phyloP scores from a whole-genome alignment of 2,329 filamentous ascomycete species.

The Byssothecium circinans region DNA sequence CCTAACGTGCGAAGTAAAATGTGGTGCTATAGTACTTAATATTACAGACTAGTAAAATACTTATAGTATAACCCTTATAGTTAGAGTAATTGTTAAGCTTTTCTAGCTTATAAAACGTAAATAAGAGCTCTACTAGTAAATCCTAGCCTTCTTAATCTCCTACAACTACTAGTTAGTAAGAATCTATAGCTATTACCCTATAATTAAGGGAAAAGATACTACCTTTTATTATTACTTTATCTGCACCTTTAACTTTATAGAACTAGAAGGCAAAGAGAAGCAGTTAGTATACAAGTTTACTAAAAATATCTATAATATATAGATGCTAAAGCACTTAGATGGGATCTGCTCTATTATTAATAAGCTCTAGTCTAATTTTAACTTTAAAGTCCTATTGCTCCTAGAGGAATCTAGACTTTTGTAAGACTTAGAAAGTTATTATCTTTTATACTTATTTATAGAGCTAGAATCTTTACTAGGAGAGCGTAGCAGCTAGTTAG shows the following conservation, averaged over 20 bases:
- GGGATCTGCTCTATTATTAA: slow-evolving; percentile 15
- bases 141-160: slow-evolving; percentile 20
- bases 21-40: slow-evolving; percentile 38
- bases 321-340: slow-evolving; percentile 10
- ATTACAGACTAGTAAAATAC: slow-evolving; percentile 31
- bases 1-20: slow-evolving; percentile 54
- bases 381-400: slow-evolving; percentile 5
- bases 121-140: slow-evolving; percentile 20
- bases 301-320: slow-evolving; percentile 16
- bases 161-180: slow-evolving; percentile 17
- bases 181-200: slow-evolving; percentile 19
- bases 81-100: slow-evolving; percentile 12
- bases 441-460: slow-evolving; percentile 2
- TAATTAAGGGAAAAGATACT: slow-evolving; percentile 15
- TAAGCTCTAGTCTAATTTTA: slow-evolving; percentile 7
- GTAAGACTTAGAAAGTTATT: slow-evolving; percentile 5
- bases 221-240: slow-evolving; percentile 19
- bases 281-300: slow-evolving; percentile 14
- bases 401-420: slow-evolving; percentile 6
- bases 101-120: slow-evolving; percentile 16
- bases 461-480: slow-evolving; percentile 3
- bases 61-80: slow-evolving; percentile 14
- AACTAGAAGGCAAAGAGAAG: slow-evolving; percentile 4
- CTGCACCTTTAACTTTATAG: slow-evolving; percentile 9
- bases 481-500: slow-evolving; percentile 7